Base-by-base conservation (phyloP, 768 basidiomycete species). In the Scleroderma citrinum region DNA sequence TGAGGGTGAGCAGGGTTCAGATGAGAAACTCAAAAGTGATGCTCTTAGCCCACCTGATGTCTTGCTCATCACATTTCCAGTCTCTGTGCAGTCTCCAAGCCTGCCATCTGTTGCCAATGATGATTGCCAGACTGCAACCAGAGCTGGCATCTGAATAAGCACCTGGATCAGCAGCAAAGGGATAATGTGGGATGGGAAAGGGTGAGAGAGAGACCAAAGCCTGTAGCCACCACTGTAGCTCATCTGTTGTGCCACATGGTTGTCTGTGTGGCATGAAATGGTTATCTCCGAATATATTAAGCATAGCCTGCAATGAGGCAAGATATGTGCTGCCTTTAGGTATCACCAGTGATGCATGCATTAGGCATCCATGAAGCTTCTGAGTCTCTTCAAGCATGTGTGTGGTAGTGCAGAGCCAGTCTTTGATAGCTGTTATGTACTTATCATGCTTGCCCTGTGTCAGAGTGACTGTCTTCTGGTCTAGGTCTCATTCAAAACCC, bases 41-140 rank as follows among this genome's bases (percentile, higher is more conserved):
- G 0, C 72, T 71, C 55, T 77, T 73, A 5, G 72, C 74, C 73
- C 75, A 77, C 0, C 59, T 59, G 50, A 78, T 78, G 49, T 76
- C 71, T 3, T 65, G 29, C 45, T 29, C 59, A 52, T 2, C 49
- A 29, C 7, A 19, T 37, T 34, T 62, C 71, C 71, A 73, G 0
- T 61, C 62, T 7, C 56, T 58, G 10, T 58, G 35, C 10, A 71
- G 61, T 7, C 55, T 11, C 62, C 66, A 70, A 2, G 64, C 67
- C 26, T 66, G 40, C 71, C 69, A 71, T 2, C 40, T 10, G 13
- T 51, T 46, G 0, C 54, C 50, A 37, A 71, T 61, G 34, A 51
- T 49, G 50, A 73, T 67, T 2, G 59, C 66, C 32, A 73, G 67
- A 2, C 73, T 69, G 10, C 58, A 42, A n/a, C n/a, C n/a, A 0